Base-by-base conservation (phyloP, 2,329 filamentous ascomycete species). In the Camillea tinctor region DNA sequence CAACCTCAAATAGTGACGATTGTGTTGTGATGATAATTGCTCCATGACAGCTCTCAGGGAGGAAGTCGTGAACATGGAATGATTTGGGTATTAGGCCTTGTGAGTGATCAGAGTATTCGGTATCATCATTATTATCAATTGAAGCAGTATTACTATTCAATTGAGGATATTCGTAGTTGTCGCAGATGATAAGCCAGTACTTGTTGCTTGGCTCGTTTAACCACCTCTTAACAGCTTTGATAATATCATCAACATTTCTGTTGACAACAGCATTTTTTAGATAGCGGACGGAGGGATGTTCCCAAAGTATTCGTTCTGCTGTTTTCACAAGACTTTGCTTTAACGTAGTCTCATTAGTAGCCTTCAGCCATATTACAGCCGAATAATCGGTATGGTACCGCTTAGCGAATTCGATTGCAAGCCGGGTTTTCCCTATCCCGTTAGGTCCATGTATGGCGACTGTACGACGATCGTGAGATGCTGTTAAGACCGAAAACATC, bases 161-260 rank as follows among this genome's bases (percentile, higher is more conserved):
- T 50, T 70, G 71, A 3, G 74, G 76, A 49, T 77, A 73, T 59
- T 80, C 74, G 56, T 77, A 77, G 54, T 80, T 79, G 56, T 79
- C 74, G 54, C 71, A 79, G 13, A 79, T 60, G 2, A 78, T 17
- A 7, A 80, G 69, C 77, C 74, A 81, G 2, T 61, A 60, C 17
- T 64, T 69, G 55, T 80, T 81, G 3, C 62, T 50, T 19, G 55
- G 64, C 1, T 71, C 54, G 50, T 70, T 64, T 5, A 81, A 66
- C 78, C 75, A 80, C 6, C 52, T 52, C 54, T 74, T 78, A 22
- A 79, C 74, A 24, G 69, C 72, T 20, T 63, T 55, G 2, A 74
- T 58, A 26, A 70, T 63, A 60, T 69, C 52, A 36, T 75, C 65
- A 1, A 69, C 11, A 20, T 66, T 48, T 22, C 61, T 20, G 30